phyloP scores from a whole-genome alignment of 2,329 filamentous ascomycete genomes.

The Colletotrichum nymphaeae region DNA sequence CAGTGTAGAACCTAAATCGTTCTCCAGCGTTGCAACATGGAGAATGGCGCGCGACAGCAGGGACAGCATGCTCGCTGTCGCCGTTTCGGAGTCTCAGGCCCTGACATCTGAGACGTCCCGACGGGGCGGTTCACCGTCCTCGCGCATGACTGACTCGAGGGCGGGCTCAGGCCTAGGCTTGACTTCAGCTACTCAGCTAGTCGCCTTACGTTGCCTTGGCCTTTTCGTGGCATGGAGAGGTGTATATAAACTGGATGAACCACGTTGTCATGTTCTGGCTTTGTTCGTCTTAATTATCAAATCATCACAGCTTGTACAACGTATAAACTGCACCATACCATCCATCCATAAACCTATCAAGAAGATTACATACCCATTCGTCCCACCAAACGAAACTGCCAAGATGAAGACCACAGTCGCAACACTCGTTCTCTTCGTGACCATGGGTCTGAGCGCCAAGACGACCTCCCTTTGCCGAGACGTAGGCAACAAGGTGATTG shows the following conservation, averaged over 20 bases:
- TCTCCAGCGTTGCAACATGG: background rate
- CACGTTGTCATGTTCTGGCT: background rate
- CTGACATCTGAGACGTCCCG: conserved; percentile 24
- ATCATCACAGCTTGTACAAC: background rate
- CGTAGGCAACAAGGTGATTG: conserved; percentile 8
- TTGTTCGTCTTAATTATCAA: conserved; percentile 6
- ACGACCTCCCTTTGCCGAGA: conserved; percentile 17
- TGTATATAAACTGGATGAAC: conserved; percentile 17
- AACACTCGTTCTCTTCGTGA: background rate
- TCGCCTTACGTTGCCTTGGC: background rate
- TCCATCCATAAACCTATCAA: background rate
- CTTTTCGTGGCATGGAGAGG: background rate
- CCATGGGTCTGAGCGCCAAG: background rate
- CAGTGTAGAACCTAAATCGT: background rate
- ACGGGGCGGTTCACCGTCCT: background rate
- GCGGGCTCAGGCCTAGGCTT: too few relatives aligned
- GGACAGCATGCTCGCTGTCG: conserved; percentile 10
- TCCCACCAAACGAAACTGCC: background rate
- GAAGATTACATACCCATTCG: background rate
- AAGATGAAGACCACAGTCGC: conserved; percentile 18
- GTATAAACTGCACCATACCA: background rate
- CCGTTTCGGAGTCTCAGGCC: conserved; percentile 4
- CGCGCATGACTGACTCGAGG: conserved; percentile 12
- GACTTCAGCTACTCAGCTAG: background rate
- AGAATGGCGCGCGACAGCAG: background rate